phyloP scores from a whole-genome alignment of 2,329 filamentous ascomycete genomes.

The Esteya vermicola region DNA sequence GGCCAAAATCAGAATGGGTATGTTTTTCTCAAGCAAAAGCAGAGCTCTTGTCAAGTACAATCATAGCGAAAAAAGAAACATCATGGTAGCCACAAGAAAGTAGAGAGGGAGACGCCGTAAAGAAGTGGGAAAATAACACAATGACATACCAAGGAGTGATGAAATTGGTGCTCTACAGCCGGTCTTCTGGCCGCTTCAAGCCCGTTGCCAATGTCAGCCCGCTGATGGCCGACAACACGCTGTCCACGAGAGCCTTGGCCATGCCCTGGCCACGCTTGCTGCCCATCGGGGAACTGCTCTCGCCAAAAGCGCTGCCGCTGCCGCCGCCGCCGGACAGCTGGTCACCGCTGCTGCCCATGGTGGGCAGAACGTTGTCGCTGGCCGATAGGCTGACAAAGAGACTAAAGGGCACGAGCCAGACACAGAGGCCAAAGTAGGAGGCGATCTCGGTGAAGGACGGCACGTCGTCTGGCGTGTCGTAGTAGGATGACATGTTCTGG shows the following conservation, averaged over 20 bases:
- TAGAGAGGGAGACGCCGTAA: background rate
- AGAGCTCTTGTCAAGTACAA: slow-evolving; percentile 11
- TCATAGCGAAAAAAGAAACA: slow-evolving; percentile 12
- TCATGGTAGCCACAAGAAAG: slow-evolving; percentile 6
- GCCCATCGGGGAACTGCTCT: slow-evolving; percentile 24
- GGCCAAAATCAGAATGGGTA: slow-evolving; percentile 5
- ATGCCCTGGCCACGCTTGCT: slow-evolving; percentile 43
- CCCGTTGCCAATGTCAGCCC: slow-evolving; percentile 26
- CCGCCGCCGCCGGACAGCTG: slow-evolving; percentile 26
- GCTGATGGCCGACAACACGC: slow-evolving; percentile 36
- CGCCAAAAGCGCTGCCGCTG: too few species aligned
- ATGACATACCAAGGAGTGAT: too few species aligned
- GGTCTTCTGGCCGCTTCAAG: slow-evolving; percentile 25
- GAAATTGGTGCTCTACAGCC: slow-evolving; percentile 11
- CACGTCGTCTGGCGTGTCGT: slow-evolving; percentile 45
- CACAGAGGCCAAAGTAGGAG: slow-evolving; percentile 88
- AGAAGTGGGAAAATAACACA: background rate
- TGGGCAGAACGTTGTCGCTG: slow-evolving; percentile 87
- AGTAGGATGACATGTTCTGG: slow-evolving; percentile 42
- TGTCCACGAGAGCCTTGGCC: slow-evolving; percentile 51
- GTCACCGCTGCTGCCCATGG: slow-evolving; percentile 59
- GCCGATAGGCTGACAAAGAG: slow-evolving; percentile 90
- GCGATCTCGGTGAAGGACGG: slow-evolving; percentile 90
- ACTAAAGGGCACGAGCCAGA: slow-evolving; percentile 92
- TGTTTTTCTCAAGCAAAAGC: slow-evolving; percentile 10